Base-by-base conservation (phyloP, 495 filamentous ascomycete species). In the Trichodelitschia bisporula region DNA sequence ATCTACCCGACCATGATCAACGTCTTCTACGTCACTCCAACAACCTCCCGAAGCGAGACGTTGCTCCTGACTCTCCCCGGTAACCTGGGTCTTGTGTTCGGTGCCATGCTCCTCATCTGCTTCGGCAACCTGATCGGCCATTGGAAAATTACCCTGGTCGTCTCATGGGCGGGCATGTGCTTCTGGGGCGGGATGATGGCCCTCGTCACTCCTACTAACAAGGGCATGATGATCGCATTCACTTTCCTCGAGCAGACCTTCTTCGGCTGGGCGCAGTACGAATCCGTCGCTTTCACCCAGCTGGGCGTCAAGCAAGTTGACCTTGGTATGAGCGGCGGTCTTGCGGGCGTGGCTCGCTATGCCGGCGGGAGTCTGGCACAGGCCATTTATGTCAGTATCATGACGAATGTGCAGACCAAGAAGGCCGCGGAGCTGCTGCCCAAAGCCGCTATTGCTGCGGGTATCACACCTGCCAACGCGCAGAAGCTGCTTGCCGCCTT, bases 361-460 rank as follows among this genome's bases (percentile, higher is more conserved):
- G 45, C 43, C 8, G 45, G 45, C 19, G 45, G 45, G 3, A 37
- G 34, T 14, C 35, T 51, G 9, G 44, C 48, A 0, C 34, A 40
- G n/a, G 46, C 48, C 4, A 44, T 49, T 32, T 51, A 49, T 28
- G 38, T 40, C 19, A 40, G 35, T 6, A 46, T 49, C 28, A 30
- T 51, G 5, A 37, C 41, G 11, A 51, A 51, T 32, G 40, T 38
- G 25, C 46, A 47, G 28, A 26, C 34, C 1, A 8, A 19, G 8
- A 31, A 35, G 17, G 38, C 37, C 0, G 42, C 44, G 1, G 19
- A 19, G 3, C 35, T 36, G 1, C 34, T 51, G 4, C 48, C 46
- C 1, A 23, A 30, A 3, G 48, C 48, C 15, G 46, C 45, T 4
- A 30, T 46, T 2, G 35, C 23, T 2, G 44, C 46, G 6, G 48